Conservation (phyloP, 768 basidiomycete species). For the Russula virescens region DNA sequence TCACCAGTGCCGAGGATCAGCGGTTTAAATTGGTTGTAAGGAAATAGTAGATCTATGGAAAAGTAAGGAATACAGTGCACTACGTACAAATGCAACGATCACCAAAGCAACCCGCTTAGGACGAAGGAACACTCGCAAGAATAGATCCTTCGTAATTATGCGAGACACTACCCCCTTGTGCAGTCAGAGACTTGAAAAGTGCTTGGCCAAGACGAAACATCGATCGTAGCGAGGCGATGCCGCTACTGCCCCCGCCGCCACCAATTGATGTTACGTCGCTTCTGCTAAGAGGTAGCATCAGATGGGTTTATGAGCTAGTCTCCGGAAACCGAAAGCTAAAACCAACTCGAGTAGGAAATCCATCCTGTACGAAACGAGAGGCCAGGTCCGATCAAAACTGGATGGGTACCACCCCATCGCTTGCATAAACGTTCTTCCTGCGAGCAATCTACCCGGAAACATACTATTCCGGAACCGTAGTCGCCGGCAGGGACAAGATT, state of each 20-base stretch:
- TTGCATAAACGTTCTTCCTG: too few relatives aligned
- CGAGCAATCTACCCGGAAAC: too few relatives aligned
- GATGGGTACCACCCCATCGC: too few relatives aligned
- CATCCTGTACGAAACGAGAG: too few relatives aligned
- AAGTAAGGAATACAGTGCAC: neutral
- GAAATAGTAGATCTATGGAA: neutral
- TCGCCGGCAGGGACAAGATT: too few relatives aligned
- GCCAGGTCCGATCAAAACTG: too few relatives aligned
- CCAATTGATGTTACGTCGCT: neutral
- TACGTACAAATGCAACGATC: neutral
- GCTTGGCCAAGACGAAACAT: neutral
- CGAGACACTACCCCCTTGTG: neutral
- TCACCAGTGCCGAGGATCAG: neutral
- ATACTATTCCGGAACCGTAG: too few relatives aligned
- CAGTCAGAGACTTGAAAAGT: neutral
- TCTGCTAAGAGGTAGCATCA: too few relatives aligned
- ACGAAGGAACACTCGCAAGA: neutral
- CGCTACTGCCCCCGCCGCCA: too few relatives aligned
- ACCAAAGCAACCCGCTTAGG: neutral
- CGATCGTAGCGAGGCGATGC: too few relatives aligned
- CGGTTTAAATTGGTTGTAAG: neutral
- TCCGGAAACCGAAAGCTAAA: neutral
- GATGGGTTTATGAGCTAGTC: too few relatives aligned
- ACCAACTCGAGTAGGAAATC: too few relatives aligned
- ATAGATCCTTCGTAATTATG: neutral